Evolutionary conservation across 129 eudicot species (phyloP), one percentile per base, ranked within the genome.

Genomic region (Flaveria ramosissima): DNA sequence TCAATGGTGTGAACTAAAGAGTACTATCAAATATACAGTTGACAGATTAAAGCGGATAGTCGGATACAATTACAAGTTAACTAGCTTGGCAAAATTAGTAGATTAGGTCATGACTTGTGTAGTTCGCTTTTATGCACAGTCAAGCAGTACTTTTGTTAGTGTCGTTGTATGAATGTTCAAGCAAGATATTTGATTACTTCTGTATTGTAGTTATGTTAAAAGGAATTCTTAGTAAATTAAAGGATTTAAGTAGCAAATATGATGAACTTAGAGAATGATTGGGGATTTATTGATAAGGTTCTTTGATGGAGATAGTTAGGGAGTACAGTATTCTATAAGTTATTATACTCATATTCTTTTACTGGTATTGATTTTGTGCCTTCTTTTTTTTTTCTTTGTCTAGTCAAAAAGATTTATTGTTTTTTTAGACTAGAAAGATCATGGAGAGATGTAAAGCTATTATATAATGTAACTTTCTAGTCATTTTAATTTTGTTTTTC

Each of bases 241-340:
- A 36, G 41, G 41, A 36, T 36, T 36, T 36, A 36, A 36, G 41
- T 36, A 9, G 11, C 64, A 9, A 20, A 21, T 57, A 19, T 57
- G 62, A 51, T 51, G 57, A 45, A 17, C 27, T 56, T 24, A 24
- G 68, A 27, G 68, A 27, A 15, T 62, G 47, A 36, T 27, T 65
- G 70, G 70, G 70, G 26, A 13, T 65, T 39, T 32, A n/a, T 65
- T 36, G 50, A 65, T 16, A n/a, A n/a, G 9, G 50, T 66, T 39
- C 7, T 10, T 66, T 1, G 16, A n/a, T 19, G 30, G 48, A 66
- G 71, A 41, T 39, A 41, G 71, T 41, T 39, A 66, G 51, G 41
- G 71, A 41, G 3, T 66, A 36, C 71, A 3, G n/a, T 39, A 8
- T 66, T 36, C 15, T 66, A 70, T 48, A 70, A 24, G 42, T 70